Percentiles rank a stretch among this genome's conserved stretches.
Conservation (phyloP, 345 rosid species). For the Aurinia saxatilis region DNA sequence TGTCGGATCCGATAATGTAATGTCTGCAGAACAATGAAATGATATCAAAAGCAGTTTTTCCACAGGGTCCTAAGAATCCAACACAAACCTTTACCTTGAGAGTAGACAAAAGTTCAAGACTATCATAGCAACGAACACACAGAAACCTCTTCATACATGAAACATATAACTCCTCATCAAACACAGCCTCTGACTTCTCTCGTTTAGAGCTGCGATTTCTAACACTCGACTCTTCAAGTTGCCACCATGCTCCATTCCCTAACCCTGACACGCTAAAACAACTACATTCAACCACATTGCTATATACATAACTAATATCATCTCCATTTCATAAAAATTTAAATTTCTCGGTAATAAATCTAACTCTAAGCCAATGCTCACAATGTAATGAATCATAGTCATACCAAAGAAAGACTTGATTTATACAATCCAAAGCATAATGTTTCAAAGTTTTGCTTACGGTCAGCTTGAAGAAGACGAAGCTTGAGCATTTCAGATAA, state of each 20-base stretch:
- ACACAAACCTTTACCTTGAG: constrained; percentile 50
- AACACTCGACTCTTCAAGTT: constrained; percentile 16
- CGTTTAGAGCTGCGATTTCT: not conserved
- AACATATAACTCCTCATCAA: constrained; percentile 43
- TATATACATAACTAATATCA: no score
- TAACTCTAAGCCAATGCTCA: not conserved
- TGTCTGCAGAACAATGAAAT: constrained; percentile 35
- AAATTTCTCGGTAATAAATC: no score
- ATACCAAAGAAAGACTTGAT: not conserved
- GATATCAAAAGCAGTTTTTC: not conserved
- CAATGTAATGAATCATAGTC: not conserved
- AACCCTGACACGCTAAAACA: constrained; percentile 20
- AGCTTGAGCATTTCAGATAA: constrained; percentile 51
- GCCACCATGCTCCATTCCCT: constrained; percentile 22
- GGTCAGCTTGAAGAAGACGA: constrained; percentile 41
- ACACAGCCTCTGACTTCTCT: constrained; percentile 3
- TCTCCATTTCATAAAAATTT: no score
- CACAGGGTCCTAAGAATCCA: not conserved
- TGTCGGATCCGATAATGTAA: constrained; percentile 44
- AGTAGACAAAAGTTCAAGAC: constrained; percentile 53
- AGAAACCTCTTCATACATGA: constrained; percentile 58
- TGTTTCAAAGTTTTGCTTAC: not conserved
- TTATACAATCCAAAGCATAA: not conserved
- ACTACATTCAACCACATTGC: not conserved
- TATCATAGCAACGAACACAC: constrained; percentile 60